These are phyloP conservation scores for Acanthamoeba quina DNA, from an alignment of 208 protist genomes.

Conservation along the genomic window DNA sequence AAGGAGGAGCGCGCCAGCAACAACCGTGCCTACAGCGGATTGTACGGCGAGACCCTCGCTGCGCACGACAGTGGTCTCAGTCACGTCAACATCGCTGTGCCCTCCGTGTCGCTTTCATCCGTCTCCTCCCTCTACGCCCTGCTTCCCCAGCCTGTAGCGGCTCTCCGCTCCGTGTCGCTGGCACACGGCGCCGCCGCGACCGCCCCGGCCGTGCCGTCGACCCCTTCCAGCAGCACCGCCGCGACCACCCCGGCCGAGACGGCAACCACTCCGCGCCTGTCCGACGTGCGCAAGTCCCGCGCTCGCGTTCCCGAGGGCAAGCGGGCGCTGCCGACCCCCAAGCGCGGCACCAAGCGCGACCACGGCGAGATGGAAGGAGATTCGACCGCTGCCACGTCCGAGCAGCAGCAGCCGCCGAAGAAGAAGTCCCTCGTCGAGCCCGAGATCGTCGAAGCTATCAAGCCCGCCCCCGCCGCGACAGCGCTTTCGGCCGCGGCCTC, in stretches of 20 bases:
- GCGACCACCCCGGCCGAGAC: neutral
- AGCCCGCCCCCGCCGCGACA: neutral
- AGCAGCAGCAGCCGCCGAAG: neutral
- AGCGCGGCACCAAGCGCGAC: conserved; percentile 10
- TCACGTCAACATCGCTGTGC: conserved; percentile 27
- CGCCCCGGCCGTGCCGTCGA: neutral
- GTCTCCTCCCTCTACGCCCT: neutral
- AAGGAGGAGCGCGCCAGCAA: conserved; percentile 45
- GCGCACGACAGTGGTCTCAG: neutral
- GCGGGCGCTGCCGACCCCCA: neutral
- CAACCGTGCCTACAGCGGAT: neutral
- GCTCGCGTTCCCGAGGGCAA: conserved; percentile 52
- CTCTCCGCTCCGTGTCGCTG: conserved; percentile 5
- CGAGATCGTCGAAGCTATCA: neutral
- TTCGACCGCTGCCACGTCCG: neutral
- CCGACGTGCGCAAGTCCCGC: conserved; percentile 16
- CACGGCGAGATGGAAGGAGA: neutral
- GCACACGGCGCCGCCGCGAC: neutral
- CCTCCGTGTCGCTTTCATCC: conserved; percentile 40
- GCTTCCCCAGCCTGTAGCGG: neutral
- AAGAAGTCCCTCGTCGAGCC: neutral
- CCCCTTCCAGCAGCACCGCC: neutral
- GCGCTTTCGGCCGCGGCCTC: neutral
- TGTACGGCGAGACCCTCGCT: neutral
- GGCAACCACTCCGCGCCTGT: neutral